These are phyloP conservation scores for Anisodus tanguticus DNA, from an alignment of 257 asterid genomes.

Conservation along the genomic window DNA sequence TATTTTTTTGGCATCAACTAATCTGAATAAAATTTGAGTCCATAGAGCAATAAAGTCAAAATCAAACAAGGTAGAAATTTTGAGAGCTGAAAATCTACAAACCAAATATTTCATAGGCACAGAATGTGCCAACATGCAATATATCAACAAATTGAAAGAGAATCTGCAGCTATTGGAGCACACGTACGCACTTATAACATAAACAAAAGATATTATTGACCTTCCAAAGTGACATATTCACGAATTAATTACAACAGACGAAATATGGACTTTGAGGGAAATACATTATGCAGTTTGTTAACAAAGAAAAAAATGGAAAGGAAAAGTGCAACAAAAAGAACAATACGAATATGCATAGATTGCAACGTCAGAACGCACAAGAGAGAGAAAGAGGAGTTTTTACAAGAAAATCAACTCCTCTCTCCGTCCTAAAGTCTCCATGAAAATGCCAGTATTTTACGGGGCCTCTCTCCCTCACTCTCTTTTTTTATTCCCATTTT, in stretches of 20 bases:
- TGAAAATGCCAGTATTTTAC: constrained; percentile 16
- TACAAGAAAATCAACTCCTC: background rate
- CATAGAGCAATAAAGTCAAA: too few species aligned
- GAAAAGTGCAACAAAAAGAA: background rate
- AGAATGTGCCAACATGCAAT: background rate
- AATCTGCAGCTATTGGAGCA: background rate
- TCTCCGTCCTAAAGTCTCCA: constrained; percentile 2
- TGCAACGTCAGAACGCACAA: constrained; percentile 6
- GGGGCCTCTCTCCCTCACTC: constrained; percentile 38
- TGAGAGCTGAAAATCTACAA: background rate
- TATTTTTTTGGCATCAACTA: background rate
- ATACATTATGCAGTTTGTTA: background rate
- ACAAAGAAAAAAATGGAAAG: background rate
- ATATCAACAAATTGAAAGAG: background rate
- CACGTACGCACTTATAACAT: background rate
- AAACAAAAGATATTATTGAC: background rate
- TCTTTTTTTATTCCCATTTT: background rate
- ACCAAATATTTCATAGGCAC: background rate
- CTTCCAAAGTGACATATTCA: background rate
- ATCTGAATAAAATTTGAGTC: background rate
- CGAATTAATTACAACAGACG: background rate
- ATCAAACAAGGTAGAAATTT: too few species aligned
- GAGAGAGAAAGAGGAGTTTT: background rate
- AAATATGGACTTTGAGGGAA: background rate
- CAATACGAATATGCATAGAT: background rate